Percentiles rank a stretch among this genome's conserved stretches.
Conservation (phyloP, 306 rosid genomes). For the Begonia loranthoides region DNA sequence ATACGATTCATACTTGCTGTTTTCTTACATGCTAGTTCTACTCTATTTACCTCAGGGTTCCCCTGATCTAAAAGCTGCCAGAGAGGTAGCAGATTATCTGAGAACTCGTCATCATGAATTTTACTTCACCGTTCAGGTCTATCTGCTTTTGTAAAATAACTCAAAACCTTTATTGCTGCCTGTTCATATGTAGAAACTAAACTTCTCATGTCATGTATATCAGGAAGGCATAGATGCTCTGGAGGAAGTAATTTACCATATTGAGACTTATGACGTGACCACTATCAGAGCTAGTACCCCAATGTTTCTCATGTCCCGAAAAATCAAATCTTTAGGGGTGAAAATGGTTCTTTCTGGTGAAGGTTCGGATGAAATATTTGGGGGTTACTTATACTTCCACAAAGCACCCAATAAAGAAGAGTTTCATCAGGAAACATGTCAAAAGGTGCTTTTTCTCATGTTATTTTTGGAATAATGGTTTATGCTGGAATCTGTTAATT, state of each 20-base stretch:
- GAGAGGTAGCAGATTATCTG: slow-evolving; percentile 91
- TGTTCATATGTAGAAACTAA: not conserved
- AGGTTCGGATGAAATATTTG: slow-evolving; percentile 97
- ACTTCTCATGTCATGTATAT: slow-evolving; percentile 15
- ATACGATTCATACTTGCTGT: not conserved
- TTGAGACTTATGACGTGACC: slow-evolving; percentile 94
- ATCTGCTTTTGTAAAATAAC: not conserved
- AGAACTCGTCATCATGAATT: slow-evolving; percentile 86
- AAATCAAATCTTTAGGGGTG: slow-evolving; percentile 95
- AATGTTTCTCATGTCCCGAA: slow-evolving; percentile 98
- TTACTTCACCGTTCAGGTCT: slow-evolving; percentile 92
- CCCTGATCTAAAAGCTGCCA: slow-evolving; percentile 89
- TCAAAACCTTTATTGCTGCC: slow-evolving; percentile 3
- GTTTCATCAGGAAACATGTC: slow-evolving; percentile 86
- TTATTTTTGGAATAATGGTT: not conserved
- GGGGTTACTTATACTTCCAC: slow-evolving; percentile 95
- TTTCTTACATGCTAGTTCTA: not conserved
- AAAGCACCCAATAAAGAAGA: slow-evolving; percentile 95
- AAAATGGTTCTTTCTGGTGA: slow-evolving; percentile 99
- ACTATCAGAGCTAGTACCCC: slow-evolving; percentile 97
- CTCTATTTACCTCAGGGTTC: slow-evolving; percentile 51
- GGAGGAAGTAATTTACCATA: slow-evolving; percentile 91
- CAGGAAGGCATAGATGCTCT: slow-evolving; percentile 99
- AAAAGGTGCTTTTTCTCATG: slow-evolving; percentile 36
- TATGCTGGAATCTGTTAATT: slow-evolving; percentile 6